Percentiles rank a stretch among this genome's conserved stretches.
Conservation (phyloP, 768 basidiomycete species). For the Sporobolomyces pararoseus region DNA sequence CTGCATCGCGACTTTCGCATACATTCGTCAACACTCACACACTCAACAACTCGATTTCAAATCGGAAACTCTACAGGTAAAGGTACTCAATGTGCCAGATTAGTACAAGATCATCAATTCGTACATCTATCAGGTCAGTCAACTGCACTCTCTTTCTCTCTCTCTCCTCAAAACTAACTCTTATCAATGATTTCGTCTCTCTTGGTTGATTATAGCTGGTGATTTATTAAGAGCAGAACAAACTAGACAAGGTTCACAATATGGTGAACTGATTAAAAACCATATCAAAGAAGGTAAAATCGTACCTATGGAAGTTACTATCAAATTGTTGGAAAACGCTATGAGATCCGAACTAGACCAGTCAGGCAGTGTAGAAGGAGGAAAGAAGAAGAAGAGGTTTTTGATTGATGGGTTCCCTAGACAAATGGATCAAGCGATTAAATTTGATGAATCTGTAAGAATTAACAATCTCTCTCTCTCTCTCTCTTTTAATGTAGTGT, state of each 20-base stretch:
- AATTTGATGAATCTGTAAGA: constrained; percentile 79
- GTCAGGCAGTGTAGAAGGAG: constrained; percentile 57
- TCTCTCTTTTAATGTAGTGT: background rate
- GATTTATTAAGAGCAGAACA: constrained; percentile 95
- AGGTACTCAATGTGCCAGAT: constrained; percentile 83
- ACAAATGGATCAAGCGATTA: constrained; percentile 95
- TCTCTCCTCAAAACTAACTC: background rate
- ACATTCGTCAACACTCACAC: constrained; percentile 8
- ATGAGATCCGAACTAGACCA: constrained; percentile 58
- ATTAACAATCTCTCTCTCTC: background rate
- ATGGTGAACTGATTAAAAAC: constrained; percentile 75
- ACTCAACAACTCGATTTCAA: background rate
- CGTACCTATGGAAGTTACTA: constrained; percentile 93
- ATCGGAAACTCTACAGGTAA: constrained; percentile 62
- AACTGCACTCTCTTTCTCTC: constrained; percentile 6
- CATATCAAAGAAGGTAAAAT: constrained; percentile 88
- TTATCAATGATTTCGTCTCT: background rate
- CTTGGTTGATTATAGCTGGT: constrained; percentile 61
- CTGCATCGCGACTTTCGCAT: too few relatives aligned
- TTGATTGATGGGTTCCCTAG: constrained; percentile 95
- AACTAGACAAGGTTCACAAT: constrained; percentile 57
- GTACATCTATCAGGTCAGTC: constrained; percentile 82
- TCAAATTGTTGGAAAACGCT: constrained; percentile 89
- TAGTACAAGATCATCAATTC: constrained; percentile 81
- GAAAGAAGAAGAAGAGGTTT: constrained; percentile 69